Conservation (phyloP, 2,329 filamentous ascomycete species). For the Phialophora tarda region DNA sequence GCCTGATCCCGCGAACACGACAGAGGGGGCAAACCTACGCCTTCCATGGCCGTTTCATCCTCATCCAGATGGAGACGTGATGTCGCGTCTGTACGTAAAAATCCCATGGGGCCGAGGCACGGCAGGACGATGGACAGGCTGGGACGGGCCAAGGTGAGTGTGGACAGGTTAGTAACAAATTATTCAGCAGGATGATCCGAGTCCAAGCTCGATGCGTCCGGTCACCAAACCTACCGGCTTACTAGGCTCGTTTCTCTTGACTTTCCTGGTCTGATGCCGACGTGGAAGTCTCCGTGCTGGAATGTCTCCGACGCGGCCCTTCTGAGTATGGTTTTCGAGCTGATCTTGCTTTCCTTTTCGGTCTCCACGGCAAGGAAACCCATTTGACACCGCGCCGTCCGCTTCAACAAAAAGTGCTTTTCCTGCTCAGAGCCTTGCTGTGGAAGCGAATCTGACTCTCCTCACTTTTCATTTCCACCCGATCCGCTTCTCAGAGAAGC, state of each 20-base stretch:
- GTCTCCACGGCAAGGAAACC: neutral
- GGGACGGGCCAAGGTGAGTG: slow-evolving; percentile 13
- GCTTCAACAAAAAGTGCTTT: slow-evolving; percentile 9
- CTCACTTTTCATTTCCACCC: neutral
- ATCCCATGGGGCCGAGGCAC: neutral
- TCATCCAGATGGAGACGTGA: neutral
- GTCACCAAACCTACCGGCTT: slow-evolving; percentile 15
- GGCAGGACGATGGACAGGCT: neutral
- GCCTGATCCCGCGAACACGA: slow-evolving; percentile 6
- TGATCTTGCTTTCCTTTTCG: neutral
- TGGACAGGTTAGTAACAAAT: slow-evolving; percentile 29
- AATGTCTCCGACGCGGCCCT: slow-evolving; percentile 16
- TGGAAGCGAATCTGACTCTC: slow-evolving; percentile 5
- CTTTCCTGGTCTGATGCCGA: neutral
- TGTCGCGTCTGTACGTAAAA: slow-evolving; percentile 16
- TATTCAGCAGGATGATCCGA: slow-evolving; percentile 26
- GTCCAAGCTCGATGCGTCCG: slow-evolving; percentile 12
- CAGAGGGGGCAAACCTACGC: neutral
- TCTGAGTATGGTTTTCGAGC: slow-evolving; percentile 15
- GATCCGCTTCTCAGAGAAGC: neutral
- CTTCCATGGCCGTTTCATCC: neutral
- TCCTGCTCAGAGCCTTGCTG: slow-evolving; percentile 5
- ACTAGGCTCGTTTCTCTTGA: slow-evolving; percentile 16
- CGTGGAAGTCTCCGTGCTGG: slow-evolving; percentile 8
- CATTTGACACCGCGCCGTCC: slow-evolving; percentile 14